Base-by-base conservation (phyloP, 495 filamentous ascomycete species). In the Amniculicola lignicola region DNA sequence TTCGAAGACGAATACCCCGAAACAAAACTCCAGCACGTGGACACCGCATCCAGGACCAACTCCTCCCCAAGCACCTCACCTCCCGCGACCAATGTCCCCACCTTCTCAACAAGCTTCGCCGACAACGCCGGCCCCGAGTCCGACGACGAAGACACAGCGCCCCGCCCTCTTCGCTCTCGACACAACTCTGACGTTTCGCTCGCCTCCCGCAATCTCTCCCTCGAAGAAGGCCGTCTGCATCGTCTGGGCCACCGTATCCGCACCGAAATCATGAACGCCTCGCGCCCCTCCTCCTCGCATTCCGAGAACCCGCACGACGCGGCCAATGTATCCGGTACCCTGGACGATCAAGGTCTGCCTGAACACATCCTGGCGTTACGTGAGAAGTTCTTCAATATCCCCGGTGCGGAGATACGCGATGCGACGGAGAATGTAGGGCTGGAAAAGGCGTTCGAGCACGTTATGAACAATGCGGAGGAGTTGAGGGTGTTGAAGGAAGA, bases 1-100 rank as follows among this genome's bases (percentile, higher is more conserved):
- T 98, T 98, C 58, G 93, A 97, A 66, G 84, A 92, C 63, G 91
- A 96, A 70, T 98, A 89, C 64, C 93, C 93, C 10, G 93, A 97
- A 65, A 92, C 86, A 1, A 82, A 89, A 12, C 14, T 64, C 63
- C 10, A 18, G 25, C 18, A 33, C 37, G 29, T 48, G 58, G 54
- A 64, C 22, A 37, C 31, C 19, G 44, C 50, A 6, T 64, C 61
- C 2, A 54, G 40, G 7, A 61, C 58, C 38, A 57, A 48, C 16
- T 54, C 56, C n/a, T 31, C 19, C 9, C 50, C 51, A 23, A 52
- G 44, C 31, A 28, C 61, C 7, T 64, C 61, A 7, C 62, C 50
- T 0, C 46, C 43, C 16, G 31, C 43, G 3, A 58, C 57, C 3
- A 58, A 27, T 24, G 29, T 51, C 11, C 53, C 43, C 23, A 59